Base-by-base conservation (phyloP, 371 early-diverging fungal genomes). In the Mucor mucedo region DNA sequence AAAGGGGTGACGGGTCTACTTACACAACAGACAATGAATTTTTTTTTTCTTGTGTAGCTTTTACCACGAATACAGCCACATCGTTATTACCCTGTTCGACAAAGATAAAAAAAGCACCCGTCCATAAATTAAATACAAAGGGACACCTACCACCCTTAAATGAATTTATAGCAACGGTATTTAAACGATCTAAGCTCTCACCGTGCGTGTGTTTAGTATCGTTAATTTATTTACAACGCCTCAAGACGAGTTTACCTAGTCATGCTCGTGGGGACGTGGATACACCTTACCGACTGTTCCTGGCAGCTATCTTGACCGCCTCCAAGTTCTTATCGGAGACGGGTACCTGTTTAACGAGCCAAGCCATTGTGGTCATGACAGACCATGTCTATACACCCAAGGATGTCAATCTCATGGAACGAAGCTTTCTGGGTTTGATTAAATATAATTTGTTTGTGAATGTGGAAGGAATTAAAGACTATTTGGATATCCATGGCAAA, bases 271-370 rank as follows among this genome's bases (percentile, higher is more conserved):
- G 90, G 14, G 85, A 88, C 55, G 75, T 83, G 13, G 92, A 90
- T 62, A 90, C 92, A 16, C 90, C 91, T n/a, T 89, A 90, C 68
- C 82, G 88, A 48, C 82, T 92, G 39, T 90, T 92, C 60, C 61
- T 92, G 40, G 89, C 89, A 0, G 87, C 92, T 5, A 75, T 90
- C 49, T 69, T 92, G 39, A 83, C 87, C 2, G 90, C 90, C 3
- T 86, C 86, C 48, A 92, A 86, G 73, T 88, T 84, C 62, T 60
- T 86, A 47, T 79, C 81, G 38, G 87, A 90, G 57, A 86, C 89
- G 28, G 82, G 83, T 50, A 75, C 81, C 4, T 73, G 84, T 13
- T 77, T 89, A 44, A 75, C 77, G 5, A 87, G 87, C 53, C 85
- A 82, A 52, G 73, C 77, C 49, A 80, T 91, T 28, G 85, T 86